Base-by-base conservation (phyloP, 1,284 basidiomycete species). In the Malassezia sp. region DNA sequence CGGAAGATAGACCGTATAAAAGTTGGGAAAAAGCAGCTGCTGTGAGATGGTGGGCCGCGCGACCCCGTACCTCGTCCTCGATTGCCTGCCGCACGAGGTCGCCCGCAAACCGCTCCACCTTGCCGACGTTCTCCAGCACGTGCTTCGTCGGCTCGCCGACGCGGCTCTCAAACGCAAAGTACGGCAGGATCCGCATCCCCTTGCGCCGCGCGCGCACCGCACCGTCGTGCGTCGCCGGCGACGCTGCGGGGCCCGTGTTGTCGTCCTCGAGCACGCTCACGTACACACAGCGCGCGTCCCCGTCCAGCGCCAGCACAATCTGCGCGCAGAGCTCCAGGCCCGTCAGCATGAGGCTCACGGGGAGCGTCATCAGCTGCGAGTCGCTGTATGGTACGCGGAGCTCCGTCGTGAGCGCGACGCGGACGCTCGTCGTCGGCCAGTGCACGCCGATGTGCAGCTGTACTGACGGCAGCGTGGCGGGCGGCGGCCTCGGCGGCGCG, bases 71-170 rank as follows among this genome's bases (percentile, higher is more conserved):
- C n/a, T 71, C 68, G 20, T 65, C 67, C 53, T 93, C 88, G 43
- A 99, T 74, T 2, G 86, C 89, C 71, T 88, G 93, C 46, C 93
- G 77, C 48, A 96, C 82, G 32, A 93, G 83, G 60, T 97, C 89
- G 67, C 88, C 82, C 40, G 96, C 85, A 71, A 97, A 97, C 45
- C 83, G 77, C 72, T 97, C 93, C 26, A 99, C 86, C 55, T 93
- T 82, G 3, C 86, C 89, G 15, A 97, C 93, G 59, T 99, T 97
- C 70, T 88, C 85, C 58, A 99, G 71, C 2, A 93, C 85, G 73
- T 96, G 90, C 58, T 90, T 93, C 68, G 95, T 89, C 22, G 83
- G 76, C 74, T 95, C 86, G 1, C 93, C 93, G 41, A 99, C 91
- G 73, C 93, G 87, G 65, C 83, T 87, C 72, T 99, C 91, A 66